These are phyloP conservation scores for Mycothermus thermophilus DNA, from an alignment of 495 filamentous ascomycete species.

Conservation along the genomic window DNA sequence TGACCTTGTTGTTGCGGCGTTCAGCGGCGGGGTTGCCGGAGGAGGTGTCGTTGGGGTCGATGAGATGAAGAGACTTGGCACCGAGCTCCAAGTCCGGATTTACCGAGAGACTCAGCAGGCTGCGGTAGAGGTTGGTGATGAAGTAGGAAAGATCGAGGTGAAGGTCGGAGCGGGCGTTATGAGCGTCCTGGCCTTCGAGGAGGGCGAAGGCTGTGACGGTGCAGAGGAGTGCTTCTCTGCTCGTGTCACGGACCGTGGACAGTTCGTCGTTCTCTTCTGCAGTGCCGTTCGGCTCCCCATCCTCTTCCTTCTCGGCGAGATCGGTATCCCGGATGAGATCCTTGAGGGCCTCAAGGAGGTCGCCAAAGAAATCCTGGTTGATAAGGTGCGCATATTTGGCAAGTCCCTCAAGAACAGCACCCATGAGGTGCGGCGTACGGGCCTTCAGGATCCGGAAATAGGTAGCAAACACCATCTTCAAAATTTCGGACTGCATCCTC, in stretches of 20 bases:
- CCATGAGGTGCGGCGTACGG: slow-evolving; percentile 69
- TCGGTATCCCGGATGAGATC: slow-evolving; percentile 70
- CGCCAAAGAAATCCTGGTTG: slow-evolving; percentile 97
- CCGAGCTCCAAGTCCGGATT: slow-evolving; percentile 79
- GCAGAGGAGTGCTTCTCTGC: slow-evolving; percentile 81
- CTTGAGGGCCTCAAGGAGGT: slow-evolving; percentile 83
- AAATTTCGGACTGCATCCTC: slow-evolving; percentile 78
- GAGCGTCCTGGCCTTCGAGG: slow-evolving; percentile 77
- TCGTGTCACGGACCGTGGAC: slow-evolving; percentile 45
- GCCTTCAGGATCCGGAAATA: slow-evolving; percentile 91
- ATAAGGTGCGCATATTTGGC: slow-evolving; percentile 86
- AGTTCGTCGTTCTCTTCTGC: slow-evolving; percentile 25
- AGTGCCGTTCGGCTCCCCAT: slow-evolving; percentile 7
- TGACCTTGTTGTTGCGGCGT: slow-evolving; percentile 51
- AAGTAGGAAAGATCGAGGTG: slow-evolving; percentile 91
- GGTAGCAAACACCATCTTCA: slow-evolving; percentile 87
- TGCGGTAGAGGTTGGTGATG: slow-evolving; percentile 79
- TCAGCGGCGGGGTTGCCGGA: slow-evolving; percentile 7
- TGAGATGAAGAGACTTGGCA: slow-evolving; percentile 64
- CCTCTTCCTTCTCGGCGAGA: slow-evolving; percentile 21
- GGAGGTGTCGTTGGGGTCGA: slow-evolving; percentile 48
- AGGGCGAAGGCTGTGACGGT: slow-evolving; percentile 91
- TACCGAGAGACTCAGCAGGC: slow-evolving; percentile 58
- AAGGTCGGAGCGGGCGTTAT: slow-evolving; percentile 44
- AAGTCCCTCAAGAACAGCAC: slow-evolving; percentile 75